Conservation (phyloP, 2,329 filamentous ascomycete species). For the Botrytis fragariae region DNA sequence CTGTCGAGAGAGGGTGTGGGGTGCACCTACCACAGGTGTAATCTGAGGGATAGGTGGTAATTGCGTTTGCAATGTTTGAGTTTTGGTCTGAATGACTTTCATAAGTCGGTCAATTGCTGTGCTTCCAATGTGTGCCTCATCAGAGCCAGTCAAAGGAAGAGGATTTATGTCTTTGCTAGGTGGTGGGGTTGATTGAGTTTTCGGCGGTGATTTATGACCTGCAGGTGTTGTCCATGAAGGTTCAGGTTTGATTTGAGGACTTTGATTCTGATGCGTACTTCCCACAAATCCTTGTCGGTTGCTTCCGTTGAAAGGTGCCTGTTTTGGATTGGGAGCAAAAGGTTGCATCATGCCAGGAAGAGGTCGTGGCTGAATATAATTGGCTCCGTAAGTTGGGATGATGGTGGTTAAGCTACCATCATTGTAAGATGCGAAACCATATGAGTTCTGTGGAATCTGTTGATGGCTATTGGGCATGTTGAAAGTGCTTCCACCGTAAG, state of each 20-base stretch:
- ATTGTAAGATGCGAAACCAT: constrained; percentile 43
- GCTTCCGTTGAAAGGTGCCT: constrained; percentile 36
- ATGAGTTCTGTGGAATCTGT: constrained; percentile 40
- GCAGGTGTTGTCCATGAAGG: constrained; percentile 27
- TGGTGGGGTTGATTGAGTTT: neutral
- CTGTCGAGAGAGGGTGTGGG: constrained; percentile 36
- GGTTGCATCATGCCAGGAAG: constrained; percentile 37
- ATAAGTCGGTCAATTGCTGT: constrained; percentile 86
- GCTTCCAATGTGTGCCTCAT: constrained; percentile 59
- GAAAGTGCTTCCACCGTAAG: constrained; percentile 46
- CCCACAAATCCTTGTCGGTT: constrained; percentile 37
- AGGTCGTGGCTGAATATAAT: constrained; percentile 36
- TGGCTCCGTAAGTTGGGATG: constrained; percentile 33
- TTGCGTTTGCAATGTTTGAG: constrained; percentile 41
- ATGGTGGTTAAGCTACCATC: constrained; percentile 35
- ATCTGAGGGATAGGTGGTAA: constrained; percentile 26
- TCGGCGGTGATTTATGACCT: neutral
- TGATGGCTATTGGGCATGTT: constrained; percentile 42
- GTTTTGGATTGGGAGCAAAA: constrained; percentile 22
- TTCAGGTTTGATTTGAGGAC: constrained; percentile 42
- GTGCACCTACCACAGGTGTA: constrained; percentile 34
- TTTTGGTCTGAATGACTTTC: constrained; percentile 77
- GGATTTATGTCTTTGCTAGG: constrained; percentile 22
- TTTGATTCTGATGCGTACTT: constrained; percentile 37
- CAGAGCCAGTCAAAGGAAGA: constrained; percentile 15